Base-by-base conservation (phyloP, 2,329 filamentous ascomycete genomes). In the Ophiocordyceps australis region DNA sequence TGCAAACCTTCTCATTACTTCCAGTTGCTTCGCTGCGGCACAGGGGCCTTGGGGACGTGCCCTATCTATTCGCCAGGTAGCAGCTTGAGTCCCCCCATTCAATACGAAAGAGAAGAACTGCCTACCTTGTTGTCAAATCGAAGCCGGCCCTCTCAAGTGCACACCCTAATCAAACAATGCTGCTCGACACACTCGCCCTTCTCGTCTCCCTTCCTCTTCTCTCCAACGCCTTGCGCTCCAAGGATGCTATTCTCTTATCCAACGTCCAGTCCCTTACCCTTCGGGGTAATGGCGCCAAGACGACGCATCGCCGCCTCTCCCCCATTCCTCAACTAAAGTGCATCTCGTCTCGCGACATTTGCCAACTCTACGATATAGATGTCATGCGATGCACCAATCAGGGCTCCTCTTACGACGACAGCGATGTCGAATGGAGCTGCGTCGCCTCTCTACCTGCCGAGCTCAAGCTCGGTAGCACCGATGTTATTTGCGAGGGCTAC, bases 401-500 rank as follows among this genome's bases (percentile, higher is more conserved):
- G 32, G 89, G 86, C 32, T 59, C 68, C 17, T 76, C 76, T 32
- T 94, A 94, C 56, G 69, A 71, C 34, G 47, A 57, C 22, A 73
- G 89, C 50, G 78, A 93, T 45, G 64, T 94, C 20, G 75, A 93
- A 52, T 98, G 86, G 86, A 80, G 79, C 16, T 98, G 86, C 52
- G 70, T 69, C 5, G 68, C 71, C 0, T 48, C 53, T 3, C 47
- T 76, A 11, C 71, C 72, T 1, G 53, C 59, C 14, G 65, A 73
- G 40, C 59, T 76, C 34, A 66, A 65, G 49, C 68, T 95, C 16
- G 85, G 81, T 30, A 65, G 67, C 32, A 94, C 86, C 9, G 85
- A 95, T 33, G 86, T 95, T 28, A 59, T 83, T 9, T 98, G 89
- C 49, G 86, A 98, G 45, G 86, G 89, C 9, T 95, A 93, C 52